Percentiles rank a stretch among this genome's conserved stretches.
Evolutionary conservation across 352 stramenopile genomes (phyloP).

Genomic region (Phytophthora kernoviae): DNA sequence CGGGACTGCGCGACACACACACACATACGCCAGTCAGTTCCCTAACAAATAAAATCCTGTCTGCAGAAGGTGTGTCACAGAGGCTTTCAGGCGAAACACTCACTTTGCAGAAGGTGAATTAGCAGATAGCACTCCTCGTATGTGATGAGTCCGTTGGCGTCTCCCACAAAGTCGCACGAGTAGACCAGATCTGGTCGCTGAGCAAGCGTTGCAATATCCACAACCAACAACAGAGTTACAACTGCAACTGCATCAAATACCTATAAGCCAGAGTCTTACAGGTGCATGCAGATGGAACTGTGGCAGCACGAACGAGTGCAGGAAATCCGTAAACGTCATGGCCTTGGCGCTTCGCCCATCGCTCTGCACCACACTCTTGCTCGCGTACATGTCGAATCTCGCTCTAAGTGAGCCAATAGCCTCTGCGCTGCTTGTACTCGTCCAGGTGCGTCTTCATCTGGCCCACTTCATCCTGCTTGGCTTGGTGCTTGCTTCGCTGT

Average conservation of each 20-base stretch:
- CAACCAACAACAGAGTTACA: constrained; percentile 8
- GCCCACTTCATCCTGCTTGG: constrained; percentile 66
- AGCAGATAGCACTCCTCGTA: constrained; percentile 86
- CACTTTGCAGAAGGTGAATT: constrained; percentile 79
- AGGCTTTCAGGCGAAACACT: background rate
- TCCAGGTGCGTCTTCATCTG: constrained; percentile 72
- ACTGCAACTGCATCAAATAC: background rate
- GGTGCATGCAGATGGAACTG: constrained; percentile 67
- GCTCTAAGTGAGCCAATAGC: constrained; percentile 45
- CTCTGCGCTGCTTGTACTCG: constrained; percentile 56
- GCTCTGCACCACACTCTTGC: constrained; percentile 35
- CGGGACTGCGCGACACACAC: constrained; percentile 42
- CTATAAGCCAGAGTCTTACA: constrained; percentile 27
- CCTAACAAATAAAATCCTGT: constrained; percentile 1
- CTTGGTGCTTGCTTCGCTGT: constrained; percentile 60
- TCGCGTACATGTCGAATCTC: constrained; percentile 71
- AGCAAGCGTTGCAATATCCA: background rate
- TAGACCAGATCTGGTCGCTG: constrained; percentile 66
- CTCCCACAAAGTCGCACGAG: constrained; percentile 73
- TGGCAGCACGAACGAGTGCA: constrained; percentile 75
- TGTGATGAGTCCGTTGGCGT: constrained; percentile 73
- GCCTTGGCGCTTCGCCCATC: constrained; percentile 31
- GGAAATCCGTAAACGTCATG: constrained; percentile 87
- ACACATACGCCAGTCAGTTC: background rate
- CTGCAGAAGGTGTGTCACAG: too few relatives aligned